Base-by-base conservation (phyloP, 2,329 filamentous ascomycete species). In the Stenocarpella maydis region DNA sequence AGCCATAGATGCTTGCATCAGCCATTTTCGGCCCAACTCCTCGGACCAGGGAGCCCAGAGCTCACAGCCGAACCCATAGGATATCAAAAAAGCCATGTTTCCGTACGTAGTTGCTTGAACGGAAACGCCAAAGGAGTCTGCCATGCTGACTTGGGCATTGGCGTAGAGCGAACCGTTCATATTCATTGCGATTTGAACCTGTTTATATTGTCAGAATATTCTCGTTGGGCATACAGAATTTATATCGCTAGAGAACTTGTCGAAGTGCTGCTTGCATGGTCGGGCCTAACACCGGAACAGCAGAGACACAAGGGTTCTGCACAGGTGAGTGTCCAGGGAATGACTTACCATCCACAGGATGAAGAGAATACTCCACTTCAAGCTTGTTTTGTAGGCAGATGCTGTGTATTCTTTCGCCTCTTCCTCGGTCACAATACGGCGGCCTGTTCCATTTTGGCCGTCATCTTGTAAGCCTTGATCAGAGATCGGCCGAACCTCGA, bases 41-140 rank as follows among this genome's bases (percentile, higher is more conserved):
- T 87, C 85, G 7, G 79, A 82, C 84, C 83, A 86, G 0, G 85
- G 86, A 1, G 86, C 86, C 85, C 85, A 87, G 4, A 87, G 82
- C 73, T 81, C 79, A 68, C 81, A 82, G 9, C 80, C 80, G 72
- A 88, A 87, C 7, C 83, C 84, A 72, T 87, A 87, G 0, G 79
- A 75, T 15, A 87, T 78, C 1, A 88, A 78, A 75, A 87, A 88
- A 5, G 83, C 75, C 72, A 82, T 82, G 21, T 85, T 83, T 12
- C 83, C 83, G 17, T 80, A 80, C 7, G 84, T 81, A 3, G 83
- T 83, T 1, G 78, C 81, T 72, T 86, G 82, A 21, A 78, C 76
- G 19, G 79, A 83, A 55, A 87, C 79, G 66, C 75, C 73, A 63
- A 85, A 86, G 19, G 84, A 76, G 49, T 83, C 75, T 2, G 77